Percentiles rank a stretch among this genome's conserved stretches.
These are phyloP conservation scores for Suhomyces xylopsoci DNA, from an alignment of 805 yeast species.

Conservation along the genomic window DNA sequence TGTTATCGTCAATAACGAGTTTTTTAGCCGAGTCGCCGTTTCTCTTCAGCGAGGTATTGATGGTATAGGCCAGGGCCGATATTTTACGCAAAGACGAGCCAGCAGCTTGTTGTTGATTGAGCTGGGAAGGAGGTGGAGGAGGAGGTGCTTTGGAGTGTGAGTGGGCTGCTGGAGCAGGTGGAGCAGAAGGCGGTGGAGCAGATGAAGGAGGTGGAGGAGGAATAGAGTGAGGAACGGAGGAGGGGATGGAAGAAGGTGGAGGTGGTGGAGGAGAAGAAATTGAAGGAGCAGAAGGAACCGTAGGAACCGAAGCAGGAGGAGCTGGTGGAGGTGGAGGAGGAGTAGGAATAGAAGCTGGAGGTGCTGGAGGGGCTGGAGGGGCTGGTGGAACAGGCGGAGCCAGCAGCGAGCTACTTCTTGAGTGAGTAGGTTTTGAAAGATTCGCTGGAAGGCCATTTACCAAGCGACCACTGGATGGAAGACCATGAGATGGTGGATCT, in stretches of 20 bases:
- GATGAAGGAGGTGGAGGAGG: constrained; percentile 16
- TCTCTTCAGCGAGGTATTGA: constrained; percentile 34
- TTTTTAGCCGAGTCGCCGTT: constrained; percentile 20
- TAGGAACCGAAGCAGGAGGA: constrained; percentile 11
- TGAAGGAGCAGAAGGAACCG: constrained; percentile 7
- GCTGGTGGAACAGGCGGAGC: constrained; percentile 1
- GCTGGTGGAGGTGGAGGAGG: constrained; percentile 18
- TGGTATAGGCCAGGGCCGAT: constrained; percentile 65
- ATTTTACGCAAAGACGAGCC: constrained; percentile 57
- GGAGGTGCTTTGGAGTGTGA: constrained; percentile 24
- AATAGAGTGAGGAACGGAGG: constrained; percentile 6
- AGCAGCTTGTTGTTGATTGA: constrained; percentile 43
- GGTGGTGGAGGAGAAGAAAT: not conserved
- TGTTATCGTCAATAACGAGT: constrained; percentile 59
- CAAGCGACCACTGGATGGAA: not conserved
- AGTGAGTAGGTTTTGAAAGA: not conserved
- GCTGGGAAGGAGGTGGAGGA: constrained; percentile 19
- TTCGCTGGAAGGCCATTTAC: not conserved
- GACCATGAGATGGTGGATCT: not conserved
- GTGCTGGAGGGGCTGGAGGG: constrained; percentile 16
- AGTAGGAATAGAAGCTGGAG: constrained; percentile 19
- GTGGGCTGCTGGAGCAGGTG: constrained; percentile 2
- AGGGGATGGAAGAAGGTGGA: constrained; percentile 13
- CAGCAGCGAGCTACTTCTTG: constrained; percentile 2
- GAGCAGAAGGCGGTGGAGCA: constrained; percentile 12